These are phyloP conservation scores for Lodderomyces elongisporus DNA, from an alignment of 1,139 yeast genomes.

Conservation along the genomic window DNA sequence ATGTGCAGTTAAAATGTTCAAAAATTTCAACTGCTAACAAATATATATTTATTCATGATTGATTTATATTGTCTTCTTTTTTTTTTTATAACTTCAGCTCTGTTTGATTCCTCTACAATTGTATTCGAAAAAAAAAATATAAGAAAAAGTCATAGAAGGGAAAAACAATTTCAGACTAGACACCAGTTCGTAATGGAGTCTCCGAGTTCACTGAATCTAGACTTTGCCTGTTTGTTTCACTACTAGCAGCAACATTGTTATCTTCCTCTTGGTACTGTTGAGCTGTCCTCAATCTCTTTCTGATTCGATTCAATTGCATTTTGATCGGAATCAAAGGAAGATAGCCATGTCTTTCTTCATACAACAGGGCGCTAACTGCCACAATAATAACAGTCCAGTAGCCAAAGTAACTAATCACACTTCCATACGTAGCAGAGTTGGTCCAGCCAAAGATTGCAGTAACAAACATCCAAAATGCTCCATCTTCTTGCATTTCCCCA, in stretches of 20 bases:
- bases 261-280: too few species aligned
- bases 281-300: conserved; percentile 38
- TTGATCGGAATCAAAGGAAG: conserved; percentile 44
- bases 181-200: conserved; percentile 26
- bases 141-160: too few species aligned
- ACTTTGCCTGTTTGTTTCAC: conserved; percentile 17
- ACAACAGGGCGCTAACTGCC: conserved; percentile 22
- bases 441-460: conserved; percentile 48
- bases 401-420: conserved; percentile 33
- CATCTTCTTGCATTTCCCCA: conserved; percentile 42
- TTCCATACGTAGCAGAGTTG: conserved; percentile 45
- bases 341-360: conserved; percentile 30
- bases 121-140: too few species aligned
- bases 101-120: too few species aligned
- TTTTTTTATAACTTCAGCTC: too few species aligned
- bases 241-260: conserved; percentile 7
- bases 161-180: too few species aligned
- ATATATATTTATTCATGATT: too few species aligned
- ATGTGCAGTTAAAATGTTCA: too few species aligned
- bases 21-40: too few species aligned
- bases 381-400: conserved; percentile 33
- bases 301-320: conserved; percentile 51
- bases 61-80: too few species aligned
- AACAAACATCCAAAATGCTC: conserved; percentile 41
- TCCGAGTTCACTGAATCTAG: conserved; percentile 23